Evolutionary conservation across 225 moss, liverwort and hornwort species (phyloP), one percentile per base, ranked within the genome.

Genomic region (Pleurozium schreberi): DNA sequence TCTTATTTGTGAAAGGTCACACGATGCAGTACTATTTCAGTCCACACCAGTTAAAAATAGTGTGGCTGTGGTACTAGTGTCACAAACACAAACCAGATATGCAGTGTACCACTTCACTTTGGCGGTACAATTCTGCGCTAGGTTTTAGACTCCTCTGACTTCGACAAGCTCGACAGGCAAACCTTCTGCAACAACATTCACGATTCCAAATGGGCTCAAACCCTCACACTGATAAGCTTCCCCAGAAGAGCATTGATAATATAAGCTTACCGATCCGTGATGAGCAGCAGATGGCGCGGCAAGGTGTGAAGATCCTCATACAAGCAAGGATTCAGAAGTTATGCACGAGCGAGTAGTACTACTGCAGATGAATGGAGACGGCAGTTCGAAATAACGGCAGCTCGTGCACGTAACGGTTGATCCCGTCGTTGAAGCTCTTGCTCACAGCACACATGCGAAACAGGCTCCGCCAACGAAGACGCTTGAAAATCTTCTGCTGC

Each of bases 371-470:
- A 53, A 23, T 5, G 34, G 62, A 26, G 55, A 89, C 87, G 53
- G 89, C 82, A 50, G 89, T 89, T 82, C 62, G 87, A 65, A 92
- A 91, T 9, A 91, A 38, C 64, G 91, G 92, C 82, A 91, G 58
- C 19, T 85, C 87, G 63, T 71, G 16, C 40, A 92, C 89, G 21
- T 91, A 91, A 23, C 87, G 91, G 45, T 89, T 76, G 87, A 92
- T 89, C 70, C 87, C 84, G 36, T 89, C 89, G 71, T 92, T 89
- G 85, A 92, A 90, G 75, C 87, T 89, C 91, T 87, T 92, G 89
- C 90, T 81, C 81, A 92, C 92, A 58, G 25, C 69, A 52, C 91
- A 91, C 68, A 87, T 38, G 65, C 45, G 89, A 53, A 91, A 91
- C 31, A 91, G 77, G 50, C 50, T 87, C 85, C 92, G 87, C 89